Base-by-base conservation (phyloP, 441 rosid genomes). In the Iberis amara region DNA sequence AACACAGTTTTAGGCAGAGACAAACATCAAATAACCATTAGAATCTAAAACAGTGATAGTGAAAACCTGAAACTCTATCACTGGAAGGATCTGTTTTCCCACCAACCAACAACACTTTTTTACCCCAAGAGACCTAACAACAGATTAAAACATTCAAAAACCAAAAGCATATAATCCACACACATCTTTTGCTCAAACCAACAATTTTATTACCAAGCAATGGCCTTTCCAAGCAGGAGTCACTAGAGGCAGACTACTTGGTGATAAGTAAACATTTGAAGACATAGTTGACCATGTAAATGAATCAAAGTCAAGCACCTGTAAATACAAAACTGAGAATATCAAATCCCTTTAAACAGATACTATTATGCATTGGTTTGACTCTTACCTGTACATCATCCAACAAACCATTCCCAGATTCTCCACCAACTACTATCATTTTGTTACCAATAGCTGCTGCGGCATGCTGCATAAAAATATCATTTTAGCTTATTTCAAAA, bases 191-290 rank as follows among this genome's bases (percentile, higher is more conserved):
- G 24, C 6, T 31, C 11, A 57, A 44, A 57, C 59, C 26, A 58
- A 39, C 12, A 51, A 45, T 51, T 7, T 53, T n/a, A 11, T 28
- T 83, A 92, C 99, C 96, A 92, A 74, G 74, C 89, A 61, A 56
- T 89, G 99, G 73, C 99, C 99, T 71, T 70, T 89, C 95, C 99
- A 89, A 31, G 97, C 78, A 69, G 96, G 99, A 52, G 89, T 92
- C 76, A 86, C 89, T 28, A 92, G 65, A 11, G 99, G 96, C 56
- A 92, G 75, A 72, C 83, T 89, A 78, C 87, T 89, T 32, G 96
- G 97, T 26, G 99, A 89, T 74, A 86, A 68, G 78, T 79, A 92
- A 58, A 81, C 92, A 69, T 92, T 92, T 2, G 99, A 89, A 63
- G 97, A 81, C 39, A 80, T 86, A 3, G 73, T 59, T 31, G 83